Evolutionary conservation across 2,329 filamentous ascomycete species (phyloP).

Genomic region (Botryotinia calthae): DNA sequence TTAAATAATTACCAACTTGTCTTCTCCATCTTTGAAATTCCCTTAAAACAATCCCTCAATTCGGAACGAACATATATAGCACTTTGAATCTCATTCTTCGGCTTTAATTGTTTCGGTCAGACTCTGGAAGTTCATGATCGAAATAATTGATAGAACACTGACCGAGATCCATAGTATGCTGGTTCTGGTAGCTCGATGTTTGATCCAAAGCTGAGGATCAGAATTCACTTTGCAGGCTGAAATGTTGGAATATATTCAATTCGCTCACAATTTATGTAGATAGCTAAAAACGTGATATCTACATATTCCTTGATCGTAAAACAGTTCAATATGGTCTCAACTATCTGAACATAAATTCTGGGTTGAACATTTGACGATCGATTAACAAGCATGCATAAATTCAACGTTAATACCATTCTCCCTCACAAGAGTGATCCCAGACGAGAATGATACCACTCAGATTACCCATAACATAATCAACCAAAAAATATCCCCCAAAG

Average conservation of each 20-base stretch:
- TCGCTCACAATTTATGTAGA: background rate
- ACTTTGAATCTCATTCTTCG: too few relatives aligned
- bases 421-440: background rate
- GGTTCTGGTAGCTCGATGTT: background rate
- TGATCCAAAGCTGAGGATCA: background rate
- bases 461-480: background rate
- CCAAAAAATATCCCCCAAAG: accelerated
- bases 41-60: too few relatives aligned
- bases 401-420: background rate
- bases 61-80: too few relatives aligned
- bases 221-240: background rate
- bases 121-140: too few relatives aligned
- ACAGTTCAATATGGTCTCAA: background rate
- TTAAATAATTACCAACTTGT: too few relatives aligned
- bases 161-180: background rate
- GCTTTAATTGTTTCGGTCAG: too few relatives aligned
- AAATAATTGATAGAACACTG: too few relatives aligned
- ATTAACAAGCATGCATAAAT: background rate
- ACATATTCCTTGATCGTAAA: background rate
- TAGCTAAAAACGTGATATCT: too few relatives aligned
- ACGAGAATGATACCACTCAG: background rate
- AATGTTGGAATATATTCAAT: background rate
- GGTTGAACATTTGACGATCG: background rate
- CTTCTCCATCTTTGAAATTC: too few relatives aligned
- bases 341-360: background rate